Percentiles rank a stretch among this genome's conserved stretches.
These are phyloP conservation scores for Anisodus tanguticus DNA, from an alignment of 257 asterid genomes.

Conservation along the genomic window DNA sequence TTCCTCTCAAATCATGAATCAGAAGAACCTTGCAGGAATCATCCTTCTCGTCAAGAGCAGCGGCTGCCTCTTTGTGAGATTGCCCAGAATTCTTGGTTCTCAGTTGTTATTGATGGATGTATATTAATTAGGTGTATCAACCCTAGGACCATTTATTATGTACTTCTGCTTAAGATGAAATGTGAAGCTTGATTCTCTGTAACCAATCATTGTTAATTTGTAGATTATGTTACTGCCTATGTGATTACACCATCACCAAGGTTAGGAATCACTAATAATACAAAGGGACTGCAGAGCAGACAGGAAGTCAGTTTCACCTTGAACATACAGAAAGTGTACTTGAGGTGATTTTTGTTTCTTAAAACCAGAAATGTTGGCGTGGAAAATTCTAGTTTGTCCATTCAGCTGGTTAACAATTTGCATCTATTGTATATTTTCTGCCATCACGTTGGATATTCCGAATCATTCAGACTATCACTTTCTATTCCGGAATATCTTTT, in stretches of 20 bases:
- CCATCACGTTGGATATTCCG: too few relatives aligned
- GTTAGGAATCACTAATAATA: background rate
- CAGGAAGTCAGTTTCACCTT: background rate
- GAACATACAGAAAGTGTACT: background rate
- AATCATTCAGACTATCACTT: background rate
- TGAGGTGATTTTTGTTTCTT: slow-evolving; percentile 11
- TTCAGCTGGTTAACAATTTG: background rate
- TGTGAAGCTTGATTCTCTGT: slow-evolving; percentile 15
- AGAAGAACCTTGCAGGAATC: background rate
- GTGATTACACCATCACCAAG: background rate
- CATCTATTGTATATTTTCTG: background rate
- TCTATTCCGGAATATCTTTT: background rate
- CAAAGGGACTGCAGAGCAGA: background rate
- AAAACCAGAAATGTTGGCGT: background rate
- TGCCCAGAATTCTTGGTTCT: background rate
- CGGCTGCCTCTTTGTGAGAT: background rate
- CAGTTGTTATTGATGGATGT: slow-evolving; percentile 10
- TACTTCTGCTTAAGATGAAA: background rate
- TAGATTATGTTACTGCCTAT: background rate
- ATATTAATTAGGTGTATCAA: background rate
- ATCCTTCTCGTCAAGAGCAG: slow-evolving; percentile 20
- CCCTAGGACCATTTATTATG: background rate
- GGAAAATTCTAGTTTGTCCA: background rate
- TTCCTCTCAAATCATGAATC: background rate
- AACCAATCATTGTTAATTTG: background rate